Base-by-base conservation (phyloP, 441 rosid species). In the Sinapis alba region DNA sequence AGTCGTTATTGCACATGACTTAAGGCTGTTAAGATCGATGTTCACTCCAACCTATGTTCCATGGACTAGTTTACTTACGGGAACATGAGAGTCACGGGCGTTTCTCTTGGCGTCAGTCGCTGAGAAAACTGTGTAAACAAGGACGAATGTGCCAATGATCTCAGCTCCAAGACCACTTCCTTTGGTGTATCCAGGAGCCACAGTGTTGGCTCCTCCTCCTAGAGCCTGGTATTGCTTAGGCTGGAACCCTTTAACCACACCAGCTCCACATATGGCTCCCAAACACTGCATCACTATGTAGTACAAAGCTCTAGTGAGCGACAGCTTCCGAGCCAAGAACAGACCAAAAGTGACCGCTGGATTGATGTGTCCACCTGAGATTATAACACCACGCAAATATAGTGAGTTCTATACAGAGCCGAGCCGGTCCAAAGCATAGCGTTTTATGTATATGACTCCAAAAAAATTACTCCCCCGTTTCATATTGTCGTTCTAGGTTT, bases 261-360 rank as follows among this genome's bases (percentile, higher is more conserved):
- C 92, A n/a, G 92, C 92, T 83, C 65, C 65, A 1, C 65, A 61
- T 11, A 61, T 61, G 65, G 65, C 65, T 61, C 65, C 65, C 65
- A 30, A 86, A 79, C 92, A 84, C 74, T 88, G 92, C 92, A 88
- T 86, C 61, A 86, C 38, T 50, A 88, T 84, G 84, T 88, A 88
- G 85, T 79, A 88, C 7, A 88, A 12, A 26, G 92, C 92, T 82
- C 92, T 85, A 0, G 87, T 86, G 11, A 88, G 85, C 7, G 92
- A 88, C 26, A 88, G 81, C 86, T 88, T 88, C 76, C 86, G 15
- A 16, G 65, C 65, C 12, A 62, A 62, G 65, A 62, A 62, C 47
- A 62, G 27, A 62, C 65, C 65, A 36, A 62, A 62, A 62, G 65
- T 62, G 5, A 62, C 65, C 11, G 47, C 65, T 12, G 65, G 65